Evolutionary conservation across 345 rosid genomes (phyloP).

Genomic region (Acer saccharum): DNA sequence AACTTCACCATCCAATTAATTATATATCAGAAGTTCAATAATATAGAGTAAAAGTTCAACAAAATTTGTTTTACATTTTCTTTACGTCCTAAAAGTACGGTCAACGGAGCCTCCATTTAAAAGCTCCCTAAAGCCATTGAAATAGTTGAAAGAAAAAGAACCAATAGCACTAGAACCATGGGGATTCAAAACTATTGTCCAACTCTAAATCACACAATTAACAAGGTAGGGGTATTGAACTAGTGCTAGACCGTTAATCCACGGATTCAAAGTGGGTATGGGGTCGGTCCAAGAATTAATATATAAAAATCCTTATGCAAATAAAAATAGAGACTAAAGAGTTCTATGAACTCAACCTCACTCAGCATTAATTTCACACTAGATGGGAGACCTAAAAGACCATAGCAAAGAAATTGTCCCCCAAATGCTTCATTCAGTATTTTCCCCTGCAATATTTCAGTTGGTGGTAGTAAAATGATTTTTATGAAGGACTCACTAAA

Average conservation of each 20-base stretch:
- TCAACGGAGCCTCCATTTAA: constrained; percentile 12
- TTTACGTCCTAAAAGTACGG: constrained; percentile 5
- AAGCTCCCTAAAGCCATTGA: neutral
- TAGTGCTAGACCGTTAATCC: neutral
- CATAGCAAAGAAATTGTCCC: neutral
- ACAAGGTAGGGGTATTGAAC: neutral
- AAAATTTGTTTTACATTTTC: neutral
- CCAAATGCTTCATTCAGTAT: neutral
- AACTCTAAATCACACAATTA: constrained; percentile 4
- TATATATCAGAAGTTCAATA: neutral
- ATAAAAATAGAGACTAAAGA: neutral
- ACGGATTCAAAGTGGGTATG: neutral
- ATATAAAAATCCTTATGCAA: neutral
- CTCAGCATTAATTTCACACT: neutral
- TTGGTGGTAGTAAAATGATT: neutral
- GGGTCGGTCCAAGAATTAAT: neutral
- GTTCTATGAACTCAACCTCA: constrained; percentile 2
- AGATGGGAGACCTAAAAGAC: neutral
- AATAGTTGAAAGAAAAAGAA: neutral
- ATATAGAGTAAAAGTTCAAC: neutral
- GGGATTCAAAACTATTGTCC: neutral
- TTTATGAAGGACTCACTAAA: neutral
- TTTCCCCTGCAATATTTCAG: constrained; percentile 7
- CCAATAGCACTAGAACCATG: neutral
- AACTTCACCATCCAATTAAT: constrained; percentile 16